Base-by-base conservation (phyloP, 2,329 filamentous ascomycete species). In the Aureobasidium musti region DNA sequence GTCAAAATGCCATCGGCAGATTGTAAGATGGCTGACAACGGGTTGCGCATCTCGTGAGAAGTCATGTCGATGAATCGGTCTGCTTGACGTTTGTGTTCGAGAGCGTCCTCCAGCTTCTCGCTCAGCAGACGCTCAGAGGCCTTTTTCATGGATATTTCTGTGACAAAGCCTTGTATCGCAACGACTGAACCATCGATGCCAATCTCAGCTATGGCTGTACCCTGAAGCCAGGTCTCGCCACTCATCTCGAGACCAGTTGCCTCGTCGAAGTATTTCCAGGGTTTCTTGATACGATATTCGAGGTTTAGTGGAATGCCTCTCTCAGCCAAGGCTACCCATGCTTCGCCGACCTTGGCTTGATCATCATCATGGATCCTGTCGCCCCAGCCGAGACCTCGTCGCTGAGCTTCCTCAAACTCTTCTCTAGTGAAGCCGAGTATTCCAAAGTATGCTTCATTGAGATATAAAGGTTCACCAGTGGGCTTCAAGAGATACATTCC, bases 1-100 rank as follows among this genome's bases (percentile, higher is more conserved):
- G 71, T 75, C 26, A 77, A 71, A 45, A 82, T 81, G 2, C 76
- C 76, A 53, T 82, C 80, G 2, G 80, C 80, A 56, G 76, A 79
- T 45, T 81, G 79, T 3, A 82, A 71, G 30, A 82, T 81, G 0
- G 80, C 79, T 28, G 73, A 75, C 0, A 81, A 71, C 0, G 79
- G 79, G 63, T 81, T 82, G 5, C 80, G 72, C 75, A 81, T 80
- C 60, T 80, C 79, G 28, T 77, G 11, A 2, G 35, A 43, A 2
- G 71, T 73, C 74, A 77, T 77, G 67, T 77, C 77, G 21, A 77
- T 77, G 60, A 78, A 78, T 17, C 74, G 74, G 63, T 77, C 75
- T 2, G 73, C 75, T 63, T 76, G 73, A 23, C 73, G 65, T 59
- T 77, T 78, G 17, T 72, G 73, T 68, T 77, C 76, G n/a, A 77